Base-by-base conservation (phyloP, 2,329 filamentous ascomycete species). In the Rosellinia necatrix region DNA sequence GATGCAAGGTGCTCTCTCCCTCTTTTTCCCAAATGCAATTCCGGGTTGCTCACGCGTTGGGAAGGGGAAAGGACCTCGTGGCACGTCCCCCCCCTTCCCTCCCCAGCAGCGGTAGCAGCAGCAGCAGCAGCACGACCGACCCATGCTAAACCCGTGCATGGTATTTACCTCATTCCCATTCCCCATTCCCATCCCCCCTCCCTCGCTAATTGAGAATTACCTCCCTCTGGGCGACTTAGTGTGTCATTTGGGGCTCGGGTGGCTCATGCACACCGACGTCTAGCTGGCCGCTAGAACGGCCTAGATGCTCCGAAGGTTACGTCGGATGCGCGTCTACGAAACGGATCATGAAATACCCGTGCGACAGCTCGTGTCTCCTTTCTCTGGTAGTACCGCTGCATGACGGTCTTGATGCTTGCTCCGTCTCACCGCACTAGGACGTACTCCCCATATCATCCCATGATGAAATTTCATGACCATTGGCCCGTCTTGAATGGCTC, bases 141-240 rank as follows among this genome's bases (percentile, higher is more conserved):
- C 29, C 47, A 49, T 47, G 47, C 46, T 21, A 29, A 21, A 24
- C 30, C 53, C 34, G 25, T n/a, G 8, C 24, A 67, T 68, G 65
- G 64, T 50, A 64, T 64, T 62, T 53, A 47, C 38, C 40, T 43
- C 59, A 64, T 60, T 63, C 50, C 60, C 64, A 66, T 65, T 49
- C 48, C 44, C 46, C 44, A 41, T 53, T 53, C n/a, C 60, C 56
- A 58, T 62, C 59, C 53, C n/a, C 49, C 53, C 49, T 34, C 22
- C 43, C 57, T 59, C 60, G 56, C 61, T 52, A 64, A 63, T 65
- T 52, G 21, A 50, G 44, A 56, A 53, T 37, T 10, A 10, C 6
- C 35, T 38, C 10, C n/a, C 15, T 19, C 22, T 38, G 35, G n/a
- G n/a, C 12, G 10, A 32, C 30, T 32, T 32, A 32, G 35, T 12